phyloP scores from a whole-genome alignment of 2,329 filamentous ascomycete species.

The Macrophomina tecta region DNA sequence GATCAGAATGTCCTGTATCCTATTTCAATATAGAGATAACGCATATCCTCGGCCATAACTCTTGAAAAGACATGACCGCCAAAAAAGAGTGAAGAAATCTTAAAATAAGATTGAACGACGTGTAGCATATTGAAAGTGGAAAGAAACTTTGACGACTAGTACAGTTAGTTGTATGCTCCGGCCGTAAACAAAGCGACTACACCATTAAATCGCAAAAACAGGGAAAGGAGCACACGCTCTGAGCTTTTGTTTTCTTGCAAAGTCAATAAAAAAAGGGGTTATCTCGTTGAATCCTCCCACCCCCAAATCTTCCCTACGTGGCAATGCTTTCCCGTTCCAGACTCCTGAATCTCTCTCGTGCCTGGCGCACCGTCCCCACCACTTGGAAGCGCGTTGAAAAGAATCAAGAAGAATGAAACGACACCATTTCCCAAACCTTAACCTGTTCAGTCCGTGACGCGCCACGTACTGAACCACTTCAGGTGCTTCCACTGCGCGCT shows the following conservation, averaged over 20 bases:
- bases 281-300: not conserved
- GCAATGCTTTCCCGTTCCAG: not conserved
- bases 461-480: constrained; percentile 92
- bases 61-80: not conserved
- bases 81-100: not conserved
- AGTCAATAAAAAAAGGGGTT: not conserved
- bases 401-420: constrained; percentile 11
- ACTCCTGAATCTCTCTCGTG: constrained; percentile 2
- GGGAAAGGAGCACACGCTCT: not conserved
- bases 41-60: not conserved
- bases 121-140: not conserved
- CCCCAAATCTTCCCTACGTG: too few relatives aligned
- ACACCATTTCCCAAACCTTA: not conserved
- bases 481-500: constrained; percentile 87
- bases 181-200: constrained; percentile 16
- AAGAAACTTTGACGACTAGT: constrained; percentile 12
- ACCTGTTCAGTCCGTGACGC: constrained; percentile 68
- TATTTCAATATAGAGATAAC: too few relatives aligned
- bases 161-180: constrained; percentile 22
- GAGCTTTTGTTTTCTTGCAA: not conserved
- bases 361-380: not conserved
- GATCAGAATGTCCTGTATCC: too few relatives aligned
- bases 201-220: not conserved
- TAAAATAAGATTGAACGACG: not conserved
- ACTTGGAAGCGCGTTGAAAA: not conserved